Evolutionary conservation across 2,329 filamentous ascomycete species (phyloP), one percentile per base, ranked within the genome.

Genomic region (Diaporthe citrichinensis): DNA sequence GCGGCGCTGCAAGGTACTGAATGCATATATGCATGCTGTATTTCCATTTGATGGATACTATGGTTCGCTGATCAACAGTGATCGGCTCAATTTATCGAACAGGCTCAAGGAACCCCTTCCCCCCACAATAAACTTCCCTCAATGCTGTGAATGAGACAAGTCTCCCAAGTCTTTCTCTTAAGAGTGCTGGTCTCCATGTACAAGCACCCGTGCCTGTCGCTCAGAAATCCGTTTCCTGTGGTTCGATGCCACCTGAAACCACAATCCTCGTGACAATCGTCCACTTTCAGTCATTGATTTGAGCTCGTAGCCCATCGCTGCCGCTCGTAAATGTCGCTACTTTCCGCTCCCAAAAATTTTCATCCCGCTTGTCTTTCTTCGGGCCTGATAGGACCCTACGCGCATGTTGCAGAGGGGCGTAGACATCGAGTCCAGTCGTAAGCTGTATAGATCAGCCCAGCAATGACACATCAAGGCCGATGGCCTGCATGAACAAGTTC

Each of bases 401-500:
- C 14, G 46, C 49, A 23, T 23, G 39, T 25, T 41, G 65, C 31
- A 20, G 2, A 39, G 34, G 0, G 34, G n/a, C n/a, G n/a, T 28
- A 14, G 25, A 25, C 15, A 23, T 68, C 71, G 10, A 25, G 3
- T 25, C 8, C n/a, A 55, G 12, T 34, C 46, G 28, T 36, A 23
- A 20, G 8, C 15, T 51, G 73, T 72, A 62, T 46, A n/a, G 23
- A 71, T 79, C 79, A 87, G 75, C 86, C 84, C 77, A 92, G 84
- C 71, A 93, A 85, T 80, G 98, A 97, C 69, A 99, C 97, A 86
- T 99, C 97, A 82, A 99, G 89, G n/a, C 97, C 97, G 84, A 99
- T 98, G 74, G 96, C 97, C 81, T 95, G 94, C 96, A 99, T 98
- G 84, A 99, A 99, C 74, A 99, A 87, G 83, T 99, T 99, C 79